Base-by-base conservation (phyloP, 1,139 yeast genomes). In the Sugiyamaella paludigena region DNA sequence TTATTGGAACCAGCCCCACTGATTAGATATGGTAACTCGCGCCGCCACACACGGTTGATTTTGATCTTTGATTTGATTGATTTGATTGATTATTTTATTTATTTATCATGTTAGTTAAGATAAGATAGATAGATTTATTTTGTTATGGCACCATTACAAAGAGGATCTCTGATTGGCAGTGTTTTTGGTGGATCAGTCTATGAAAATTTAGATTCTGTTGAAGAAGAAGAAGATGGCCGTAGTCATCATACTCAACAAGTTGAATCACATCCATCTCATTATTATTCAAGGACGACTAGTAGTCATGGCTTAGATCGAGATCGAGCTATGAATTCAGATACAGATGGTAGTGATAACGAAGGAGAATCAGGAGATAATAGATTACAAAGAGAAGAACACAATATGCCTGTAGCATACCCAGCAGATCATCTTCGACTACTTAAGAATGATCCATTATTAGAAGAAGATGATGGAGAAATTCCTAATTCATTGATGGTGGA, bases 401-500 rank as follows among this genome's bases (percentile, higher is more conserved):
- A 33, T 27, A 9, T 38, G 28, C 37, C 27, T 11, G n/a, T 16
- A 1, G 29, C 34, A 8, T 30, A 36, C 26, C 33, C 27, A 9
- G 13, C n/a, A n/a, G n/a, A 16, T 36, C 41, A 12, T 30, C 10
- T 31, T 15, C 15, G 16, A 15, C 11, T n/a, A 24, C 29, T 30
- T 19, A 28, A 19, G 39, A 19, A 43, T 16, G 31, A 34, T 28
- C 38, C 31, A 12, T 6, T 32, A 26, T 16, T 34, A 33, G 34
- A 36, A 4, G 39, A 38, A 32, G 44, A 28, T 7, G 56, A 55
- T 11, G 58, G 53, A 10, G 64, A 56, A 12, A 65, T 58, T 1
- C 66, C 67, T 7, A 45, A 59, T 48, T 64, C 67, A 1, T 54
- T 64, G 11, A 55, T 64, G 64, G 59, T 62, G 4, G 45, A 42